Evolutionary conservation across 352 stramenopile genomes (phyloP).

Genomic region (Globisporangium alternatum): DNA sequence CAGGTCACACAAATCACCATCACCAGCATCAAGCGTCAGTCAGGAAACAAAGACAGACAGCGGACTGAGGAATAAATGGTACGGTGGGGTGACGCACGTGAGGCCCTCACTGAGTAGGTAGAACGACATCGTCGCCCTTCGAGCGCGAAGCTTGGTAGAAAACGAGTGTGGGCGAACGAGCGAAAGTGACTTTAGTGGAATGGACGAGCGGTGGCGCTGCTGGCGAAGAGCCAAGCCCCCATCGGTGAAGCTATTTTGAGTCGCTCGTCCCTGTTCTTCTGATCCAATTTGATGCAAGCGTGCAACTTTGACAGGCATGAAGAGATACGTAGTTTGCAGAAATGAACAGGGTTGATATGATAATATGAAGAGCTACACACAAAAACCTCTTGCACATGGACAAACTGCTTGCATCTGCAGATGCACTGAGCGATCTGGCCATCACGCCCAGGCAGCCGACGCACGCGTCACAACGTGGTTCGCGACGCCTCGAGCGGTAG

Average conservation of each 20-base stretch:
- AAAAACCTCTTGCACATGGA: background rate
- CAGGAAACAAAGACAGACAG: background rate
- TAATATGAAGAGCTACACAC: conserved; percentile 1
- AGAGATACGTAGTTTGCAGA: background rate
- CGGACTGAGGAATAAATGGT: background rate
- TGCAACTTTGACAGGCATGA: too few species aligned
- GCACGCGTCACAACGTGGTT: background rate
- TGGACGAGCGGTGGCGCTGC: background rate
- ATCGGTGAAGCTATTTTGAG: background rate
- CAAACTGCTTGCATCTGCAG: background rate
- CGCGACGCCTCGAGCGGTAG: conserved; percentile 12
- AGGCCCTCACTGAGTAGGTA: conserved; percentile 71
- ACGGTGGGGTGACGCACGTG: conserved; percentile 32
- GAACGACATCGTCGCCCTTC: conserved; percentile 41
- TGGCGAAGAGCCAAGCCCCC: background rate
- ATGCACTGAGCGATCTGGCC: background rate
- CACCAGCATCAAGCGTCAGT: background rate
- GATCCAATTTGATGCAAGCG: background rate
- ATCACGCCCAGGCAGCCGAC: too few species aligned
- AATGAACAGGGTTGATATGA: background rate
- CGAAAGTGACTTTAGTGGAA: background rate
- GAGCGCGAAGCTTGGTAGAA: background rate
- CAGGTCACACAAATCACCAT: background rate
- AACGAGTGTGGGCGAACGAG: background rate
- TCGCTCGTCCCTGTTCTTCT: background rate